Evolutionary conservation across 805 yeast genomes (phyloP).

Genomic region (Candida namnaoensis): DNA sequence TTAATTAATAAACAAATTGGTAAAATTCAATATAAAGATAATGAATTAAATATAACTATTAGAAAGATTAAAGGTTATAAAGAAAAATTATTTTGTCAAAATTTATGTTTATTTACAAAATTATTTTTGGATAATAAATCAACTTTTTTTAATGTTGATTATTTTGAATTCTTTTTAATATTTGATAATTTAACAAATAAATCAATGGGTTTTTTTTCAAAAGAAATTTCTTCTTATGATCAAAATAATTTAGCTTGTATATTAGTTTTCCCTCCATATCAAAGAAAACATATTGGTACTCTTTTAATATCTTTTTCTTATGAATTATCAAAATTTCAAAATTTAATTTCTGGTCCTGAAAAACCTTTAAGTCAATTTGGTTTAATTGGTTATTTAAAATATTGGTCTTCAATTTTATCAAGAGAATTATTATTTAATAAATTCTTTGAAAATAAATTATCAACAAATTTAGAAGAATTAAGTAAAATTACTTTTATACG

Average conservation of each 20-base stretch:
- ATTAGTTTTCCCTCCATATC: constrained; percentile 87
- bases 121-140: constrained; percentile 86
- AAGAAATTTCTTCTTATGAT: constrained; percentile 70
- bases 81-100: constrained; percentile 67
- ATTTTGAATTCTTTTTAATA: constrained; percentile 71
- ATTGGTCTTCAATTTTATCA: constrained; percentile 59
- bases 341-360: constrained; percentile 79
- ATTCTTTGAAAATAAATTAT: constrained; percentile 14
- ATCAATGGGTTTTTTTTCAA: constrained; percentile 91
- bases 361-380: constrained; percentile 85
- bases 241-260: constrained; percentile 87
- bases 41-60: constrained; percentile 37
- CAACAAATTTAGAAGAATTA: constrained; percentile 33
- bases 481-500: constrained; percentile 57
- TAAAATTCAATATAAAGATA: constrained; percentile 56
- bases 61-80: constrained; percentile 59
- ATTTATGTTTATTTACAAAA: constrained; percentile 77
- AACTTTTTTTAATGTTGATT: constrained; percentile 69
- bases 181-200: constrained; percentile 40
- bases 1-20: constrained; percentile 46
- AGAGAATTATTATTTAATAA: constrained; percentile 25
- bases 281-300: constrained; percentile 68
- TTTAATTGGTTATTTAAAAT: constrained; percentile 55
- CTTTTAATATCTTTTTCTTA: constrained; percentile 80
- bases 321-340: constrained; percentile 58